Percentiles rank a stretch among this genome's conserved stretches.
Evolutionary conservation across 1,284 basidiomycete genomes (phyloP).

Genomic region (Microbotryum violaceum): DNA sequence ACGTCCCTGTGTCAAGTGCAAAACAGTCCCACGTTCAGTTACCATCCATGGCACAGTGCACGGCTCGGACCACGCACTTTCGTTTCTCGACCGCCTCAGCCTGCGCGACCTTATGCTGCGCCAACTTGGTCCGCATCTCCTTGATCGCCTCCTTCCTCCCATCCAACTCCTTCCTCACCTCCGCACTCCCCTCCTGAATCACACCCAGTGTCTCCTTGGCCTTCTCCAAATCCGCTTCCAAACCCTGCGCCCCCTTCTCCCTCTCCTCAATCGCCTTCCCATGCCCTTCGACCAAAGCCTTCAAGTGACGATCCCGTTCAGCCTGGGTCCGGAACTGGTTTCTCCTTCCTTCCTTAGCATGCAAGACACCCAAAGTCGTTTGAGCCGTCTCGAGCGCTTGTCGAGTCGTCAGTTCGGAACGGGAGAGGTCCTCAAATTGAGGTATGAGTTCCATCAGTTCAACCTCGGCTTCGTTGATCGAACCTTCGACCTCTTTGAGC

Average conservation of each 20-base stretch:
- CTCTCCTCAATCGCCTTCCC: slow-evolving; percentile 48
- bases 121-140: slow-evolving; percentile 37
- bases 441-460: slow-evolving; percentile 58
- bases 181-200: slow-evolving; percentile 43
- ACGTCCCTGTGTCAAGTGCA: slow-evolving; percentile 51
- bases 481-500: slow-evolving; percentile 53
- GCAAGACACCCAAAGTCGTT: slow-evolving; percentile 62
- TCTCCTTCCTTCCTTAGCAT: slow-evolving; percentile 78
- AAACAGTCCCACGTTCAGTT: background rate
- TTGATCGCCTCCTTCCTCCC: slow-evolving; percentile 38
- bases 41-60: background rate
- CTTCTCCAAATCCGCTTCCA: slow-evolving; percentile 45
- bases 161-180: slow-evolving; percentile 30
- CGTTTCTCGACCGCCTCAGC: slow-evolving; percentile 65
- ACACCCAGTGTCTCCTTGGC: slow-evolving; percentile 50
- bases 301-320: slow-evolving; percentile 72
- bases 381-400: slow-evolving; percentile 60
- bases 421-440: slow-evolving; percentile 52
- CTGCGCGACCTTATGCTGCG: slow-evolving; percentile 61
- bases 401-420: slow-evolving; percentile 5
- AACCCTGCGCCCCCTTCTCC: slow-evolving; percentile 45
- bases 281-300: slow-evolving; percentile 63
- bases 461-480: slow-evolving; percentile 57
- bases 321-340: slow-evolving; percentile 73
- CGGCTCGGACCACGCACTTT: slow-evolving; percentile 50